These are phyloP conservation scores for Diaporthe aspalathi DNA, from an alignment of 2,329 filamentous ascomycete genomes.

Conservation along the genomic window DNA sequence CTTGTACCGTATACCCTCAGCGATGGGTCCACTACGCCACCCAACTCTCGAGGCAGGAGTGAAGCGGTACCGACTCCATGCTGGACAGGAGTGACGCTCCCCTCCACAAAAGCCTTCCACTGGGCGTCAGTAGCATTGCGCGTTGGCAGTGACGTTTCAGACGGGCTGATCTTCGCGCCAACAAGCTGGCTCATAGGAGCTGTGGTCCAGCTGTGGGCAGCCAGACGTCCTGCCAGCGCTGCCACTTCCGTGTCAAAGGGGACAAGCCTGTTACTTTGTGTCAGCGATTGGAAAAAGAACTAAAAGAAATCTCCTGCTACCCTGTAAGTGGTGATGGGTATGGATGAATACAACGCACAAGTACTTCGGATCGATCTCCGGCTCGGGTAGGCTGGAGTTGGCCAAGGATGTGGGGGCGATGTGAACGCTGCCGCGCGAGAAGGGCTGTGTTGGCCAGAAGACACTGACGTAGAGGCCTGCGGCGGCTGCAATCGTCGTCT, in stretches of 20 bases:
- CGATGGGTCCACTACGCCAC: constrained; percentile 12
- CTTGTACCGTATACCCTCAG: constrained; percentile 17
- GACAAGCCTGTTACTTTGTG: not conserved
- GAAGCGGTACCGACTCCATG: constrained; percentile 7
- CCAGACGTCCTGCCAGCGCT: not conserved
- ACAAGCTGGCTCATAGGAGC: constrained; percentile 10
- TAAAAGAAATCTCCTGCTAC: not conserved
- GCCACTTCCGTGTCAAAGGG: not conserved
- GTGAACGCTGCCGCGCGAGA: constrained; percentile 23
- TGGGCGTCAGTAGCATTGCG: not conserved
- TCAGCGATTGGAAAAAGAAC: not conserved
- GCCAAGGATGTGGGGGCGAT: not conserved
- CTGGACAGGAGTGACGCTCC: not conserved
- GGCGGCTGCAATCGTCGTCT: constrained; percentile 48
- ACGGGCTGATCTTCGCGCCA: not conserved
- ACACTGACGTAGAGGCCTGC: constrained; percentile 49
- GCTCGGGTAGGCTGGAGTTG: not conserved
- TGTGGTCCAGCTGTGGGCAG: not conserved
- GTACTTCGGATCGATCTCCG: not conserved
- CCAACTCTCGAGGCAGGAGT: constrained; percentile 12
- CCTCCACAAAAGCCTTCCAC: not conserved
- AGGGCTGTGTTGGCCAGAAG: constrained; percentile 45
- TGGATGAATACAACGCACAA: not conserved
- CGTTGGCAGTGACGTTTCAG: not conserved
- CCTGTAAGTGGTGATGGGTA: no score